phyloP scores from a whole-genome alignment of 139 green algal genomes.

The Tetratostichococcus sp. region DNA sequence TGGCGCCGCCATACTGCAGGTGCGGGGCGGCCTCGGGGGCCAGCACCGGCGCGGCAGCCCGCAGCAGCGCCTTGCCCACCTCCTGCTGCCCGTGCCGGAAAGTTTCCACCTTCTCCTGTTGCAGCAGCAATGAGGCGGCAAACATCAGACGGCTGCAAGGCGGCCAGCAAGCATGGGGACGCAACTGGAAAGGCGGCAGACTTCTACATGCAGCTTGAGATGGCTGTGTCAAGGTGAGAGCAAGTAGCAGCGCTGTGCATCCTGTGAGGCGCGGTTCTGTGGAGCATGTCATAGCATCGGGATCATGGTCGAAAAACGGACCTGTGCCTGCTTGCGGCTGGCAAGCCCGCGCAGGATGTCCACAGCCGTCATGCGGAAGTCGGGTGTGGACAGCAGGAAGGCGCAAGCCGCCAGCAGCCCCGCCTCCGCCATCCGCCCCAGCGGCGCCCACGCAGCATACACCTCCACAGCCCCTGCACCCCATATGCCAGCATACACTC shows the following conservation, averaged over 20 bases:
- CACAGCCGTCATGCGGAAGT: slow-evolving; percentile 56
- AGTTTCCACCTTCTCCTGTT: slow-evolving; percentile 41
- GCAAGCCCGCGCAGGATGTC: slow-evolving; percentile 56
- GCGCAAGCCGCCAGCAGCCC: slow-evolving; percentile 54
- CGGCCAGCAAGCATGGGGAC: too few species aligned
- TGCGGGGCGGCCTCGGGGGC: slow-evolving; percentile 19
- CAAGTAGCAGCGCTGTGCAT: too few species aligned
- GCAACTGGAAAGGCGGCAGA: too few species aligned
- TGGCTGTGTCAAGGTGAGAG: too few species aligned
- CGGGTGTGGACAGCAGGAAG: slow-evolving; percentile 48
- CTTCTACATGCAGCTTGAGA: too few species aligned
- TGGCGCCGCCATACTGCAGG: slow-evolving; percentile 51
- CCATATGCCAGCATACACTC: neutral
- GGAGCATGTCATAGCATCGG: too few species aligned
- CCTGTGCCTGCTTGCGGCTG: slow-evolving; percentile 13
- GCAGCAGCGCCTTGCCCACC: slow-evolving; percentile 35
- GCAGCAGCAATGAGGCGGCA: slow-evolving; percentile 6
- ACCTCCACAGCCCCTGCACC: slow-evolving; percentile 14
- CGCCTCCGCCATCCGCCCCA: slow-evolving; percentile 39
- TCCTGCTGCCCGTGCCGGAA: slow-evolving; percentile 48
- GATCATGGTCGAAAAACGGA: neutral
- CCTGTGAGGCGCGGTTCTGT: too few species aligned
- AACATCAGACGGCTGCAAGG: too few species aligned
- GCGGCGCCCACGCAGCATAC: slow-evolving; percentile 68
- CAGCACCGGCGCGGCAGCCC: slow-evolving; percentile 36